Percentiles rank a stretch among this genome's conserved stretches.
Evolutionary conservation across 1,284 basidiomycete species (phyloP).

Genomic region (Irpex sp.): DNA sequence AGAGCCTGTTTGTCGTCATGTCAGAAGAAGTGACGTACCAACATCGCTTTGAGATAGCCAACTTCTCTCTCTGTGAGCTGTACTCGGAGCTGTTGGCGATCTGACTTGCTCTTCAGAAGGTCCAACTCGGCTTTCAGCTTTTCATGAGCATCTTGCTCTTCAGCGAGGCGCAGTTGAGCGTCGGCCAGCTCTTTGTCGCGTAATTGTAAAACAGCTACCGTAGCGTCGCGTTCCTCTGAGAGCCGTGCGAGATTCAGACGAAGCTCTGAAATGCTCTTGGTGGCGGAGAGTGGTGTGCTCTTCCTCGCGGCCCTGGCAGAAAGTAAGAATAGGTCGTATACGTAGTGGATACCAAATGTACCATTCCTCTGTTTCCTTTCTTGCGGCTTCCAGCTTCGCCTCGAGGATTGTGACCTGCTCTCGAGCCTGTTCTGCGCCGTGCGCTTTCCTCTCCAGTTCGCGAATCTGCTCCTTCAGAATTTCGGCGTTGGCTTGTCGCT

Average conservation of each 20-base stretch:
- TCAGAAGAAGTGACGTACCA: slow-evolving; percentile 37
- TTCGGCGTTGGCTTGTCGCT: slow-evolving; percentile 57
- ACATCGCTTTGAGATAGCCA: slow-evolving; percentile 56
- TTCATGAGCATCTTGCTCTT: slow-evolving; percentile 31
- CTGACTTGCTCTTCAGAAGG: slow-evolving; percentile 38
- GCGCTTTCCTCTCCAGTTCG: slow-evolving; percentile 54
- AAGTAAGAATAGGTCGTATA: neutral
- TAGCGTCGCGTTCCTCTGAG: slow-evolving; percentile 62
- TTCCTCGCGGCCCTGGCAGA: slow-evolving; percentile 38
- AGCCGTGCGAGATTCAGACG: slow-evolving; percentile 58
- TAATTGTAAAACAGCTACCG: slow-evolving; percentile 42
- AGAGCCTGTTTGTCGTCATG: neutral
- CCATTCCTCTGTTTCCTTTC: slow-evolving; percentile 55
- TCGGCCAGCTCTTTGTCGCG: slow-evolving; percentile 49
- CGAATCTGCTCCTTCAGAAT: slow-evolving; percentile 75
- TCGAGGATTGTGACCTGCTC: slow-evolving; percentile 55
- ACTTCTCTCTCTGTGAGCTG: slow-evolving; percentile 56
- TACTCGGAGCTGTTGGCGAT: slow-evolving; percentile 42
- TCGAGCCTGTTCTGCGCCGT: slow-evolving; percentile 51
- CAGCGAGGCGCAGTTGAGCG: slow-evolving; percentile 31
- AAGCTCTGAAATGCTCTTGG: slow-evolving; percentile 52
- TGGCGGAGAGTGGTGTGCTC: slow-evolving; percentile 45
- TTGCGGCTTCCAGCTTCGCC: slow-evolving; percentile 56
- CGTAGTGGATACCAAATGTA: slow-evolving; percentile 21
- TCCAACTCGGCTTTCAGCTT: slow-evolving; percentile 35